phyloP scores from a whole-genome alignment of 345 rosid genomes.

The Populus alba region DNA sequence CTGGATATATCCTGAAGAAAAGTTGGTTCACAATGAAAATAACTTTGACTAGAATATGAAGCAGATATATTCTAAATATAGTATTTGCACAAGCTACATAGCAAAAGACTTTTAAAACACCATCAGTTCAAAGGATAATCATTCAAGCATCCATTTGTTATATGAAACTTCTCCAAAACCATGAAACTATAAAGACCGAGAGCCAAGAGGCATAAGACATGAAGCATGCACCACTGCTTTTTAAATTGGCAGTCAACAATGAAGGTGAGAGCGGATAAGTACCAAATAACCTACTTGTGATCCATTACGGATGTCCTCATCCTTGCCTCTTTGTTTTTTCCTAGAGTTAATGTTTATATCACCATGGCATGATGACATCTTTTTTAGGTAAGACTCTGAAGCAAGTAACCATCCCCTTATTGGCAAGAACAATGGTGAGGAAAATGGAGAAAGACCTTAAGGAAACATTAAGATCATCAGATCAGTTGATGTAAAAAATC shows the following conservation, averaged over 20 bases:
- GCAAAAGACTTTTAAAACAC: not conserved
- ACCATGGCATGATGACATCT: not conserved
- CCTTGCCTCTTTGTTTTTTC: not conserved
- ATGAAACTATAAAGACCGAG: not conserved
- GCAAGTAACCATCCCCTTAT: not conserved
- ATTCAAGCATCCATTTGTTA: not conserved
- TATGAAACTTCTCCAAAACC: not conserved
- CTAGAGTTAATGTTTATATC: not conserved
- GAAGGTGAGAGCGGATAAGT: not conserved
- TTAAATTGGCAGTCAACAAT: not conserved
- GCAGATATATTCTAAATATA: not conserved
- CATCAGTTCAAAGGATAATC: not conserved
- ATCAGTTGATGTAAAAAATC: not conserved
- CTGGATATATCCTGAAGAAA: conserved; percentile 82
- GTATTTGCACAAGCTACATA: not conserved
- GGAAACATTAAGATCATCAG: not conserved
- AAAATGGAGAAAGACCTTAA: not conserved
- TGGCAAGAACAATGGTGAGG: not conserved
- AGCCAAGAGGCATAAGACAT: not conserved
- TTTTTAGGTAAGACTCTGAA: not conserved
- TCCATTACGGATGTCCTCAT: not conserved
- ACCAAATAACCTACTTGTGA: not conserved
- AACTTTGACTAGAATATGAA: not conserved
- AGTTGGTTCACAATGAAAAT: not conserved
- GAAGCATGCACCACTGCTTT: not conserved